A percentile compares a stretch with the other conserved stretches of the same genome.
Conservation (phyloP, 345 rosid genomes). For the Raphanus raphanistrum region DNA sequence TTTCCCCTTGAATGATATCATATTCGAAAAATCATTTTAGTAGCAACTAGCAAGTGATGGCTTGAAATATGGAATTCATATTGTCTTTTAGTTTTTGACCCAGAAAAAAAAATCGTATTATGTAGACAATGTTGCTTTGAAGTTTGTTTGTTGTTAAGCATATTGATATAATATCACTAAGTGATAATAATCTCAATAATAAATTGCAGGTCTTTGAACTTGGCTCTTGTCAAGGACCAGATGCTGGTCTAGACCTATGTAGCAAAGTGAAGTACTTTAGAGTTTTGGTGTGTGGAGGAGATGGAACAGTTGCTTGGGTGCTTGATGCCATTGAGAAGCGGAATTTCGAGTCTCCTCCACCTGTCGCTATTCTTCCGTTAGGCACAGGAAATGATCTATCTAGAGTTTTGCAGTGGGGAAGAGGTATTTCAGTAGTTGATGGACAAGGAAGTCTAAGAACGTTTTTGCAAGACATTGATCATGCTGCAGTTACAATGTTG, state of each 20-base stretch:
- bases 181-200: conserved; percentile 12
- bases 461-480: conserved; percentile 66
- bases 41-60: conserved; percentile 7
- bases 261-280: conserved; percentile 63
- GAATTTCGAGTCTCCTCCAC: conserved; percentile 78
- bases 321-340: conserved; percentile 71
- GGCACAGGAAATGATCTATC: conserved; percentile 91
- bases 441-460: conserved; percentile 69
- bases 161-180: not conserved
- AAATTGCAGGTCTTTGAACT: conserved; percentile 66
- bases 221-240: conserved; percentile 74
- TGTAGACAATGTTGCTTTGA: not conserved
- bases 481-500: conserved; percentile 80
- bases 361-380: conserved; percentile 78
- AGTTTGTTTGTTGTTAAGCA: not conserved
- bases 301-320: conserved; percentile 90
- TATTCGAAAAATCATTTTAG: not conserved
- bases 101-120: not conserved
- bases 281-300: conserved; percentile 85
- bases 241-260: conserved; percentile 67
- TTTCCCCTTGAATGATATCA: too few species aligned
- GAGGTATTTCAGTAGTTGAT: conserved; percentile 64
- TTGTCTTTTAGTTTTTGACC: not conserved
- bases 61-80: not conserved
- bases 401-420: conserved; percentile 82